phyloP scores from a whole-genome alignment of 2,329 filamentous ascomycete genomes.

The Graphiopsis chlorocephala region DNA sequence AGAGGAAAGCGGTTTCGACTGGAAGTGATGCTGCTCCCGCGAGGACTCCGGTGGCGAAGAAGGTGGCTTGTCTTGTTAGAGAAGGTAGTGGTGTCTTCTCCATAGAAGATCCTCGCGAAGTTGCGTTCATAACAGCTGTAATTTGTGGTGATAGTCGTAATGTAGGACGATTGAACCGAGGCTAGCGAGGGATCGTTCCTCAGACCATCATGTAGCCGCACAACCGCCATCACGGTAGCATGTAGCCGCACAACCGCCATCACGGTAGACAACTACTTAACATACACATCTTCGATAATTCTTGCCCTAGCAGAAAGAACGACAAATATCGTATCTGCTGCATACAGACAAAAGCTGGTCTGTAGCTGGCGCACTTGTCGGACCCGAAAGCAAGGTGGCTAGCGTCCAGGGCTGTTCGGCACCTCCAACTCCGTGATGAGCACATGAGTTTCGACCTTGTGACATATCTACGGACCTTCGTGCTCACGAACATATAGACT shows the following conservation, averaged over 20 bases:
- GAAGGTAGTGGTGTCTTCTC: constrained; percentile 3
- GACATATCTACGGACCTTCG: background rate
- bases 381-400: background rate
- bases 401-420: background rate
- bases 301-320: background rate
- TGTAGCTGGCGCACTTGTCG: background rate
- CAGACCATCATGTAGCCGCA: background rate
- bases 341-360: background rate
- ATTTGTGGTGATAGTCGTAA: background rate
- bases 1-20: constrained; percentile 8
- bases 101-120: background rate
- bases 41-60: constrained; percentile 19
- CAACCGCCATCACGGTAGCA: background rate
- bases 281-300: background rate
- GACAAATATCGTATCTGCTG: background rate
- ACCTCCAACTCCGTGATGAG: background rate
- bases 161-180: background rate
- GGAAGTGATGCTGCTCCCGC: constrained; percentile 19
- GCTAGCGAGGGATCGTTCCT: no score
- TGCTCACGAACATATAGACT: background rate
- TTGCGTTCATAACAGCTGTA: background rate
- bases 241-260: background rate
- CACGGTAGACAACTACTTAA: background rate
- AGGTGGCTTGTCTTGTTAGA: constrained; percentile 16
- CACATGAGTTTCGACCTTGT: background rate